Evolutionary conservation across 1,284 basidiomycete genomes (phyloP).

Genomic region (Sparassis latifolia): DNA sequence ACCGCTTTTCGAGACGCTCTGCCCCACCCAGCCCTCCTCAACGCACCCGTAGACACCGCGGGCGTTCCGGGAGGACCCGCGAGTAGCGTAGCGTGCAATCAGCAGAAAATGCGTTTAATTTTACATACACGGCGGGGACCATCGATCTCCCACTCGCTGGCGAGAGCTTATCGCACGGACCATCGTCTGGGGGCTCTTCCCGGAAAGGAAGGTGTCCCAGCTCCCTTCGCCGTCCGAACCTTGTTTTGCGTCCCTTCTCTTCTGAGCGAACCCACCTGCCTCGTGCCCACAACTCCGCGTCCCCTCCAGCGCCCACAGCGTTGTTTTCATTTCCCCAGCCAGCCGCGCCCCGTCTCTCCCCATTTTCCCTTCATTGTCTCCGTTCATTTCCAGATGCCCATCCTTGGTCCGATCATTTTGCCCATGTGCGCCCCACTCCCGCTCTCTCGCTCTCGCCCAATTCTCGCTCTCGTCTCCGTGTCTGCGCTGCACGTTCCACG

Average conservation of each 20-base stretch:
- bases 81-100: no score
- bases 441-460: not conserved
- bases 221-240: slow-evolving; percentile 10
- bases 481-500: no score
- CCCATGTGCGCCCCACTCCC: slow-evolving; percentile 9
- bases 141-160: no score
- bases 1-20: no score
- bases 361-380: slow-evolving; percentile 10
- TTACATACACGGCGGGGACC: no score
- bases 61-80: no score
- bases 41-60: no score
- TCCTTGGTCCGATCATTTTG: slow-evolving; percentile 11
- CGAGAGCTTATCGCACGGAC: no score
- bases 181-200: slow-evolving; percentile 1
- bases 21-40: no score
- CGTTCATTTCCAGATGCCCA: slow-evolving; percentile 11
- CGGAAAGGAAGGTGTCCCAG: slow-evolving; percentile 12
- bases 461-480: no score
- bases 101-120: no score
- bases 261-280: slow-evolving; percentile 19
- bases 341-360: slow-evolving; percentile 10
- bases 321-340: slow-evolving; percentile 23
- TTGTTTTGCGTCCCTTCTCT: slow-evolving; percentile 9
- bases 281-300: slow-evolving; percentile 4
- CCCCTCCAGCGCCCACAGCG: slow-evolving; percentile 18